A percentile compares a stretch with the other conserved stretches of the same genome.
Evolutionary conservation across 306 rosid genomes (phyloP).

Genomic region (Mimosa pudica): DNA sequence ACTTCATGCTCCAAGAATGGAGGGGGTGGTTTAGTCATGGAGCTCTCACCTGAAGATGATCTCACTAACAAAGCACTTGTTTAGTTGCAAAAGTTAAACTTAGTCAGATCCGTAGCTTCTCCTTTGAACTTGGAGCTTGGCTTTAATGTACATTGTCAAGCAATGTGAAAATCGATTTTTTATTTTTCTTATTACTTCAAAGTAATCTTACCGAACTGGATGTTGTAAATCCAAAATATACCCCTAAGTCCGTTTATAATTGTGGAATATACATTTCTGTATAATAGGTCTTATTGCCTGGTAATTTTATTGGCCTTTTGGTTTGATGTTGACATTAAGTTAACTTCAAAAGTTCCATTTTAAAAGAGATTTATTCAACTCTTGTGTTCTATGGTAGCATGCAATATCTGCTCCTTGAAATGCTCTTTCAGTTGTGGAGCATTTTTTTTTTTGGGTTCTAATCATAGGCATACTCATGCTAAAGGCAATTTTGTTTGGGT

Average conservation of each 20-base stretch:
- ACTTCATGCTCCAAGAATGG: constrained; percentile 15
- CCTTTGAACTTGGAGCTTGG: constrained; percentile 14
- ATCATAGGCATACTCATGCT: too few relatives aligned
- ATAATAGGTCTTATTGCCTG: constrained; percentile 20
- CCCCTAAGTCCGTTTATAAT: constrained; percentile 23
- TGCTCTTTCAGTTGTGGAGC: neutral
- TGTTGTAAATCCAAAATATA: constrained; percentile 27
- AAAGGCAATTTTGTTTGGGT: too few relatives aligned
- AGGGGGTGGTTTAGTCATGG: constrained; percentile 9
- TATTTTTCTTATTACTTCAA: constrained; percentile 3
- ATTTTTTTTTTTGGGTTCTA: too few relatives aligned
- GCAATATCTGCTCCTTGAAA: neutral
- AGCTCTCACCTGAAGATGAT: constrained; percentile 32
- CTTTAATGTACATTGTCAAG: neutral
- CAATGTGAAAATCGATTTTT: constrained; percentile 23
- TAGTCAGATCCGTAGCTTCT: constrained; percentile 28
- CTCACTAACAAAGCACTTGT: constrained; percentile 12
- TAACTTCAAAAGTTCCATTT: too few relatives aligned
- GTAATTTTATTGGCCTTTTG: constrained; percentile 3
- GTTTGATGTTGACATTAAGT: neutral
- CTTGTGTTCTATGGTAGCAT: neutral
- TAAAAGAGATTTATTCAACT: neutral
- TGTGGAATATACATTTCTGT: constrained; percentile 27
- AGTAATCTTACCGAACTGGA: constrained; percentile 10
- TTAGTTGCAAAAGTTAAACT: constrained; percentile 23